Evolutionary conservation across 169 alveolate genomes (phyloP).

Genomic region (Plasmodium coatneyi): DNA sequence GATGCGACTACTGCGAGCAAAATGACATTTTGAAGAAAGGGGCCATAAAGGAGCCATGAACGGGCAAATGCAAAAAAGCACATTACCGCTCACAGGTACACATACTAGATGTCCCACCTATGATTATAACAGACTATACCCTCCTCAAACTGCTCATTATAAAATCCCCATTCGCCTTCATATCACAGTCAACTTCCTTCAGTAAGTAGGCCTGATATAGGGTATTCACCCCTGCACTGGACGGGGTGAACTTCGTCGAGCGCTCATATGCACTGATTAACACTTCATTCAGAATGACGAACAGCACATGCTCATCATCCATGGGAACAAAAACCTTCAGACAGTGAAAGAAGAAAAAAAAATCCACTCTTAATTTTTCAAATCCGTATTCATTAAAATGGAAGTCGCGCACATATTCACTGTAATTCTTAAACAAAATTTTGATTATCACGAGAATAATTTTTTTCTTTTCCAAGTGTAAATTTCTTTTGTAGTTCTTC

Average conservation of each 20-base stretch:
- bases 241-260: not conserved
- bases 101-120: not conserved
- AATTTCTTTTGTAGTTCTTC: slow-evolving; percentile 59
- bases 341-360: slow-evolving; percentile 54
- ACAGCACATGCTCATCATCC: slow-evolving; percentile 72
- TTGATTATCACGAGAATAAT: slow-evolving; percentile 54
- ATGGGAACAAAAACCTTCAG: slow-evolving; percentile 47
- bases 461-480: slow-evolving; percentile 20
- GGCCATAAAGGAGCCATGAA: not conserved
- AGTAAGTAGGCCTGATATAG: not conserved
- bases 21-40: not conserved
- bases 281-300: slow-evolving; percentile 67
- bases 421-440: slow-evolving; percentile 53
- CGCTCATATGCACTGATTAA: slow-evolving; percentile 55
- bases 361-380: slow-evolving; percentile 38
- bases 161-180: slow-evolving; percentile 12
- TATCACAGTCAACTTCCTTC: slow-evolving; percentile 8
- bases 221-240: not conserved
- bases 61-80: not conserved
- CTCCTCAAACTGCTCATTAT: slow-evolving; percentile 23
- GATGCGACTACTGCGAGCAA: not conserved
- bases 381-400: slow-evolving; percentile 53
- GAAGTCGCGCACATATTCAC: slow-evolving; percentile 42
- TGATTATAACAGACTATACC: not conserved
- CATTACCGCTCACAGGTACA: not conserved